Base-by-base conservation (phyloP, 2,329 filamentous ascomycete genomes). In the Penicillium sp. region DNA sequence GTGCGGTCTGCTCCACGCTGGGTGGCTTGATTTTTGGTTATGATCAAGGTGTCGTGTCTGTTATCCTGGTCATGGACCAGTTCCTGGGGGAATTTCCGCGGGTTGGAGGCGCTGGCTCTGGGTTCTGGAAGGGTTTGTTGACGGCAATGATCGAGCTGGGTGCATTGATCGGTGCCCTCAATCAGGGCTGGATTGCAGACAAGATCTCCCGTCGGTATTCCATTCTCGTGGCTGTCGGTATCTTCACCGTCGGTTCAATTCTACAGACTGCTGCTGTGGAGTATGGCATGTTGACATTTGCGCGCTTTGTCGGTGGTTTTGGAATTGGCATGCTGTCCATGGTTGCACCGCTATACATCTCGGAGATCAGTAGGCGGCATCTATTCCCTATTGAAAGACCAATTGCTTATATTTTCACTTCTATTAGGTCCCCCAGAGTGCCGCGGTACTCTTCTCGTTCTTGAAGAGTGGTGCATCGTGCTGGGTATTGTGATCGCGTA, bases 61-160 rank as follows among this genome's bases (percentile, higher is more conserved):
- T 79, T 12, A 77, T 75, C 15, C 63, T 79, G 6, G 75, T 78
- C 32, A 79, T 79, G 76, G 71, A 76, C 13, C 75, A 78, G 47
- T 79, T 80, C 52, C 63, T 78, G 3, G 64, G 66, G 0, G 66
- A 66, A 1, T 79, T 79, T 46, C 67, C 73, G 9, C 67, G 69
- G 12, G 71, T 78, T 3, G 68, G 71, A 0, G 66, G 71, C 8
- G 57, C 64, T 6, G 68, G 68, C 5, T 63, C 67, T 5, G 69
- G 70, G 0, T 73, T 73, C 50, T 71, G 66, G 62, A 73, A 73
- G 50, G 71, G 71, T n/a, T 50, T 73, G 53, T 67, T 80, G 67
- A 80, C 78, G 7, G 78, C 78, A 3, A 80, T 80, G 76, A 75
- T 81, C 43, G 76, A 80, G 52, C 56, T 80, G 18, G 77, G 78